Evolutionary conservation across 768 basidiomycete species (phyloP).

Genomic region (Lactifluus echinatus): DNA sequence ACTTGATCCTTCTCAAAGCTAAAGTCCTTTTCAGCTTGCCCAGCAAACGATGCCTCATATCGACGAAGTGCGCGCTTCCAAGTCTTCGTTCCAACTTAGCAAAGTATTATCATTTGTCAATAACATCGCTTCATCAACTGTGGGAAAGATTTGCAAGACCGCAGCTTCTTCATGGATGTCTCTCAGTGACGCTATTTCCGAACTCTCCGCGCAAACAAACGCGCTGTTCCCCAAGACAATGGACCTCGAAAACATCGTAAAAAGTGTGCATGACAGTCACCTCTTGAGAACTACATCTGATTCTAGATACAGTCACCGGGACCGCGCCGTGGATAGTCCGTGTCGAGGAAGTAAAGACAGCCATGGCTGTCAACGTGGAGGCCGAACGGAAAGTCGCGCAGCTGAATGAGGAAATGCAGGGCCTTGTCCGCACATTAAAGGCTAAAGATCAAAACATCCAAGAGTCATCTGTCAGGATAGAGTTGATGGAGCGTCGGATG

Average conservation of each 20-base stretch:
- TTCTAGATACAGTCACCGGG: constrained; percentile 45
- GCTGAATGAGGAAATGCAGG: constrained; percentile 85
- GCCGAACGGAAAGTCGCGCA: constrained; percentile 83
- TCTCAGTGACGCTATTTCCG: constrained; percentile 57
- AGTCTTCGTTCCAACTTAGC: constrained; percentile 67
- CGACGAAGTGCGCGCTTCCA: constrained; percentile 69
- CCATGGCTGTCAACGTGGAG: constrained; percentile 78
- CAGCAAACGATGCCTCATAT: constrained; percentile 84
- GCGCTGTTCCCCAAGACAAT: constrained; percentile 61
- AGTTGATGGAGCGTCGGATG: constrained; percentile 89
- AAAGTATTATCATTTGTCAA: constrained; percentile 64
- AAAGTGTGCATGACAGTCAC: constrained; percentile 44
- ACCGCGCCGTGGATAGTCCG: constrained; percentile 80
- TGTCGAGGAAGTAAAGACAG: constrained; percentile 74
- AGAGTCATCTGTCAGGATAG: constrained; percentile 85
- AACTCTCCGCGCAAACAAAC: constrained; percentile 62
- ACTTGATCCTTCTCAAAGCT: background rate
- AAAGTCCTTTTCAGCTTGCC: constrained; percentile 52
- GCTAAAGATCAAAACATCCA: constrained; percentile 86
- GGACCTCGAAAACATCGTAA: constrained; percentile 70
- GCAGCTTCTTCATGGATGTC: constrained; percentile 71
- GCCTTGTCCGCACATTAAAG: constrained; percentile 75
- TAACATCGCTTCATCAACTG: constrained; percentile 63
- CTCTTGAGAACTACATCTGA: background rate
- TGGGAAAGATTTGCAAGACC: constrained; percentile 56